Base-by-base conservation (phyloP, 768 basidiomycete genomes). In the Naematelia aurantialba region DNA sequence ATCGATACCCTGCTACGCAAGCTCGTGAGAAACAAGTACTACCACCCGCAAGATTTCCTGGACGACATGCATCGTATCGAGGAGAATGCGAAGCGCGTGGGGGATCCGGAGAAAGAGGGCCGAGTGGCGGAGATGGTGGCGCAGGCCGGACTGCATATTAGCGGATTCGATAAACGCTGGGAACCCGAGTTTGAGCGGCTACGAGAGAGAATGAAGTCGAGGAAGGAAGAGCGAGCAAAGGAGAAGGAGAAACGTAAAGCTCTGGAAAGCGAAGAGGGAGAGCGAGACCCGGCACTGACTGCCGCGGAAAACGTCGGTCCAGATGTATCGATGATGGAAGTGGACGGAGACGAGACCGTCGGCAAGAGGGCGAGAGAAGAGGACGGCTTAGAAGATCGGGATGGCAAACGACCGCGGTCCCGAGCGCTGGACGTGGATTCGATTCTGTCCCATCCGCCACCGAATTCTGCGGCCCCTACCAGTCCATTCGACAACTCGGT, bases 101-200 rank as follows among this genome's bases (percentile, higher is more conserved):
- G 84, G 21, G 91, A 97, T 72, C 72, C 78, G 14, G 94, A 97
- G 5, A 81, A 89, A 44, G 75, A 89, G 45, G 83, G 84, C 69
- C 87, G 87, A 62, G 89, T 94, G 0, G 87, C 90, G 61, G 87
- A 89, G 39, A 90, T 99, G 90, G 84, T 86, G 62, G 90, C 85
- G 22, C 68, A 79, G 56, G 87, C 89, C 17, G 82, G 89, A 1
- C 82, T 96, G 71, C 87, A 70, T 58, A 67, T 70, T 8, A 47
- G 47, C 13, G 60, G 59, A 0, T 74, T 74, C 52, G 72, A 74
- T 51, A 67, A 59, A 0, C 81, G 83, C 53, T 87, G 96, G 74
- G 80, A 81, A 52, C 58, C 85, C 26, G 94, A 97, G 74, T 97
- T 93, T 74, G 86, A 88, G 73, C 82, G 89, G 63, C 92, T 93